phyloP scores from a whole-genome alignment of 1,284 basidiomycete species.

The Abortiporus biennis region DNA sequence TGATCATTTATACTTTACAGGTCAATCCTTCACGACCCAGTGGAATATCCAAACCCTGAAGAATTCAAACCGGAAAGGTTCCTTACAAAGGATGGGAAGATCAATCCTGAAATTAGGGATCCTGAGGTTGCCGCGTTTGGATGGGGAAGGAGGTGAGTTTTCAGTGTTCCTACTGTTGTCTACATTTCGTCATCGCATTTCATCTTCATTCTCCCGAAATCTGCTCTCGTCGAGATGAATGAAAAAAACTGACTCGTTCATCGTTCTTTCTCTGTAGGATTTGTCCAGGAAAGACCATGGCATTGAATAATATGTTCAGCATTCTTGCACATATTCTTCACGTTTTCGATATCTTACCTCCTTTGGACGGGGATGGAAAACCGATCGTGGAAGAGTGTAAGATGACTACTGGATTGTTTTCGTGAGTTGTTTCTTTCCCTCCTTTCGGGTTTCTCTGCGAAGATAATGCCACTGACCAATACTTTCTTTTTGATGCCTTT shows the following conservation, averaged over 20 bases:
- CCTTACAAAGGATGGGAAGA: constrained; percentile 3
- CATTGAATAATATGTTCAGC: constrained; percentile 10
- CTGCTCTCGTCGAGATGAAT: no score
- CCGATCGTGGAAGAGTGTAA: constrained; percentile 5
- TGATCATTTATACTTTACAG: not conserved
- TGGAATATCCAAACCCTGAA: constrained; percentile 5
- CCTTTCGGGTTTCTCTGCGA: not conserved
- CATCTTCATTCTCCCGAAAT: no score
- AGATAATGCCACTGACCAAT: no score
- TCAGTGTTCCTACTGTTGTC: not conserved
- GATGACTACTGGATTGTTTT: constrained; percentile 9
- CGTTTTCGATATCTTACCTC: constrained; percentile 10
- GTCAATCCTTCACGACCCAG: no score
- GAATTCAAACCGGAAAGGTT: constrained; percentile 8
- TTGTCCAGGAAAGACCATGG: constrained; percentile 18
- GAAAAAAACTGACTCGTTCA: no score
- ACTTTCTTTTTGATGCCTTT: constrained; percentile 1
- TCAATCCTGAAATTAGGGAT: constrained; percentile 5
- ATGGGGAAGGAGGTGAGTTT: constrained; percentile 6
- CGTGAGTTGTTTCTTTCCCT: constrained; percentile 2
- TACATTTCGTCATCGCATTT: not conserved
- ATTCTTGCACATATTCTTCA: constrained; percentile 10
- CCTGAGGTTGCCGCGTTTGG: constrained; percentile 5
- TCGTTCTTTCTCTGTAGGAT: constrained; percentile 9
- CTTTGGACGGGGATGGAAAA: constrained; percentile 10